phyloP scores from a whole-genome alignment of 2,329 filamentous ascomycete species.

The Ambrosiella beaveri region DNA sequence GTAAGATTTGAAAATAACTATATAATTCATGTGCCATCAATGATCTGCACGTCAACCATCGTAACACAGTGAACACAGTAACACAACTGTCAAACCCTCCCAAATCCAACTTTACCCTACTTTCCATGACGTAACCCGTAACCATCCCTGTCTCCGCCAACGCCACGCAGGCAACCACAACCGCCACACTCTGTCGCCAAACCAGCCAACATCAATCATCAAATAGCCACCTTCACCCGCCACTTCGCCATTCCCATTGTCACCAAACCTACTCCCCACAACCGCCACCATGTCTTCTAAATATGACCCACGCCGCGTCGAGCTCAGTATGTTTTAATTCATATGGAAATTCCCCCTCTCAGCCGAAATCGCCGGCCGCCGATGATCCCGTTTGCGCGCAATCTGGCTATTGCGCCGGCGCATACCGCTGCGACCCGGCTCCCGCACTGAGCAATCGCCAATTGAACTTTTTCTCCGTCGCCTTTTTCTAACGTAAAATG shows the following conservation, averaged over 20 bases:
- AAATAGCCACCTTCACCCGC: not conserved
- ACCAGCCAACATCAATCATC: not conserved
- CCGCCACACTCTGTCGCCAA: not conserved
- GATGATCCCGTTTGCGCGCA: no score
- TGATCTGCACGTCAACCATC: no score
- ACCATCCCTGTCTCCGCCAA: not conserved
- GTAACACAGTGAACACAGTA: no score
- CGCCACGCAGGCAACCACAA: not conserved
- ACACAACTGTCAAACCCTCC: no score
- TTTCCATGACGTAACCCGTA: no score
- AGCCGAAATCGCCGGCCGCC: no score
- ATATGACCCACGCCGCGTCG: slow-evolving; percentile 59
- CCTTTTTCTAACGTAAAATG: not conserved
- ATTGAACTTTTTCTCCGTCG: no score
- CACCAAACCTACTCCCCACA: not conserved
- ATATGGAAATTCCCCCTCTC: slow-evolving; percentile 8
- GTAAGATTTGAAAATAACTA: no score
- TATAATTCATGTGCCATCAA: no score
- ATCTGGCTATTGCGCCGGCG: not conserved
- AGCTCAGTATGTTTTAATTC: slow-evolving; percentile 41
- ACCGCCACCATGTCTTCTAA: slow-evolving; percentile 40
- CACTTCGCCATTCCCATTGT: not conserved
- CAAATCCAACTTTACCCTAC: no score
- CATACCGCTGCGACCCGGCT: not conserved
- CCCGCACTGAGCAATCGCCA: no score